phyloP scores from a whole-genome alignment of 2,329 filamentous ascomycete genomes.

The Periconia sp. region DNA sequence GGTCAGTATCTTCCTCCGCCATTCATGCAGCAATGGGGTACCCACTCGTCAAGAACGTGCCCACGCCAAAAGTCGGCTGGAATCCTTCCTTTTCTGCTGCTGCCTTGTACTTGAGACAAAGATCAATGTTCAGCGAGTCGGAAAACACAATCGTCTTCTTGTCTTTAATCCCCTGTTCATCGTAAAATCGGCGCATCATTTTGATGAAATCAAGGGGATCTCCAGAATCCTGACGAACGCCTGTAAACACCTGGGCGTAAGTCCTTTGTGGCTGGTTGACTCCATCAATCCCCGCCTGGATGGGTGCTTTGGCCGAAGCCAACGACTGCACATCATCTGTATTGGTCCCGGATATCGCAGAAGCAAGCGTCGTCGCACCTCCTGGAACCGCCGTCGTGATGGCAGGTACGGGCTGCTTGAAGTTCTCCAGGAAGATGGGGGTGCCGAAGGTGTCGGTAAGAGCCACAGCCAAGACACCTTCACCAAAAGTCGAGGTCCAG shows the following conservation, averaged over 20 bases:
- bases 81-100: slow-evolving; percentile 80
- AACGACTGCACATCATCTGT: slow-evolving; percentile 42
- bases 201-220: slow-evolving; percentile 80
- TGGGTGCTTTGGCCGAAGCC: slow-evolving; percentile 45
- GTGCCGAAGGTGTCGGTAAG: slow-evolving; percentile 97
- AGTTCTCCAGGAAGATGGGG: slow-evolving; percentile 80
- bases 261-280: slow-evolving; percentile 54
- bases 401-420: slow-evolving; percentile 66
- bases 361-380: slow-evolving; percentile 42
- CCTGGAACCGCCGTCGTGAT: slow-evolving; percentile 46
- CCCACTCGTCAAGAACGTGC: slow-evolving; percentile 86
- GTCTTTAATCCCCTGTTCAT: slow-evolving; percentile 70
- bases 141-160: slow-evolving; percentile 94
- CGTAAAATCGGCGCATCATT: slow-evolving; percentile 79
- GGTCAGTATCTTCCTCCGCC: slow-evolving; percentile 7
- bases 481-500: slow-evolving; percentile 90
- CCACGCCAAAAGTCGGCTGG: slow-evolving; percentile 86
- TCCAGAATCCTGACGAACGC: slow-evolving; percentile 87
- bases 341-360: slow-evolving; percentile 43
- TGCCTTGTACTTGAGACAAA: slow-evolving; percentile 86
- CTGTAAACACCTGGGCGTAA: slow-evolving; percentile 80
- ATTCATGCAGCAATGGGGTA: background rate
- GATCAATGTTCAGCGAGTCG: slow-evolving; percentile 88
- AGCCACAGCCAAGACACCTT: slow-evolving; percentile 79
- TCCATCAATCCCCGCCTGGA: slow-evolving; percentile 46